phyloP scores from a whole-genome alignment of 2,329 filamentous ascomycete species.

The Claviceps sp. region DNA sequence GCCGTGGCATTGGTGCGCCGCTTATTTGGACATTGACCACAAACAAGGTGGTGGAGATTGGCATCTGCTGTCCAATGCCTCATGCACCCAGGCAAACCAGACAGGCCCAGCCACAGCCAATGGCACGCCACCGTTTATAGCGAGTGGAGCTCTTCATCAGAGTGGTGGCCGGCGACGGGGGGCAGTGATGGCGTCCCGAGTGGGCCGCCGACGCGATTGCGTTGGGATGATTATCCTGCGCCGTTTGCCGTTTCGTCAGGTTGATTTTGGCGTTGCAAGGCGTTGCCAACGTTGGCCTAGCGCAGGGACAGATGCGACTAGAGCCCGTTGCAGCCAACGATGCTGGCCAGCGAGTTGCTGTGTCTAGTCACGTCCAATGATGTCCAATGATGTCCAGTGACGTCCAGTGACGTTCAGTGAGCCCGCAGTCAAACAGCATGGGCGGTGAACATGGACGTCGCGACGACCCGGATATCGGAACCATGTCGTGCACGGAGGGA shows the following conservation, averaged over 20 bases:
- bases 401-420: no score
- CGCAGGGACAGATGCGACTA: not conserved
- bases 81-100: not conserved
- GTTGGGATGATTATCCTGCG: not conserved
- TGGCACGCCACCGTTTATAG: conserved; percentile 6
- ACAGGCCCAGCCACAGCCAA: conserved; percentile 5
- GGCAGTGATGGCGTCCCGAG: conserved; percentile 2
- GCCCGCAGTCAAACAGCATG: not conserved
- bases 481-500: not conserved
- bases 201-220: conserved; percentile 3
- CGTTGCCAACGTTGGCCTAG: not conserved
- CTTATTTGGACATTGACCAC: conserved; percentile 5
- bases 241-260: not conserved
- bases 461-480: no score
- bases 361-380: not conserved
- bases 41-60: conserved; percentile 10
- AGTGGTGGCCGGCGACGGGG: conserved; percentile 7
- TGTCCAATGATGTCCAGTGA: no score
- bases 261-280: not conserved
- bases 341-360: not conserved
- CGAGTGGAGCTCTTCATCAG: conserved; percentile 7
- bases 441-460: not conserved
- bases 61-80: conserved; percentile 5
- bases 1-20: not conserved
- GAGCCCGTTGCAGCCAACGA: not conserved